These are phyloP conservation scores for Phytophthora macrochlamydospora DNA, from an alignment of 352 stramenopile species.

Conservation along the genomic window DNA sequence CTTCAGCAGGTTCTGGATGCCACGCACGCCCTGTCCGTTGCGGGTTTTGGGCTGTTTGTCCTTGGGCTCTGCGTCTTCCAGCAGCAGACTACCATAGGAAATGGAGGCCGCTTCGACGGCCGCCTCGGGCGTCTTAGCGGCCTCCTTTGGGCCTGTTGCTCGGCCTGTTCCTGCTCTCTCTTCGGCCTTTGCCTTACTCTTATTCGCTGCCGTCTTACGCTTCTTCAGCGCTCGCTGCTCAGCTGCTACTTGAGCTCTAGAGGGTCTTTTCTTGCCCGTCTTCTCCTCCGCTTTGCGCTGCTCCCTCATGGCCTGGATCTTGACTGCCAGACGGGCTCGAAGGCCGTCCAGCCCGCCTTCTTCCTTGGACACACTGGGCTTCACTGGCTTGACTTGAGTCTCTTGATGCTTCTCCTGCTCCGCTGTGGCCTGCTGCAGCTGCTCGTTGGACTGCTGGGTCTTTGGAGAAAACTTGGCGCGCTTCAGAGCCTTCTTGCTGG, in stretches of 20 bases:
- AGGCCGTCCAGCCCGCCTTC: constrained; percentile 60
- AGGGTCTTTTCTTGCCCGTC: constrained; percentile 57
- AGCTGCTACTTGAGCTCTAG: constrained; percentile 25
- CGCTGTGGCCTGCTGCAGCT: constrained; percentile 49
- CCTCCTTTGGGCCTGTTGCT: constrained; percentile 22
- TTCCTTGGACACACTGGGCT: constrained; percentile 41
- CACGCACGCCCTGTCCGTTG: constrained; percentile 69
- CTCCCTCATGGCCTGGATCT: constrained; percentile 74
- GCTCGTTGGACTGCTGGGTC: constrained; percentile 69
- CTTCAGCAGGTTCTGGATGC: constrained; percentile 83
- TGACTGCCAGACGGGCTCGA: constrained; percentile 66
- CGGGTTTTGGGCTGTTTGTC: constrained; percentile 68
- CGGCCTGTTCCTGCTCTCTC: constrained; percentile 43
- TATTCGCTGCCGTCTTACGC: constrained; percentile 53
- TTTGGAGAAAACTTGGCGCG: constrained; percentile 73
- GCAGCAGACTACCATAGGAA: constrained; percentile 78
- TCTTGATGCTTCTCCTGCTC: constrained; percentile 54
- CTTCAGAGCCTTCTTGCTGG: constrained; percentile 70
- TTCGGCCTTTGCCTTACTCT: constrained; percentile 56
- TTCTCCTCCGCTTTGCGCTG: constrained; percentile 76
- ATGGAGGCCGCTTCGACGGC: constrained; percentile 42
- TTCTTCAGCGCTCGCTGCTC: constrained; percentile 42
- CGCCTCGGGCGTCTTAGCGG: constrained; percentile 14
- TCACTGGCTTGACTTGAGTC: constrained; percentile 38
- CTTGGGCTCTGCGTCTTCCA: constrained; percentile 61